Base-by-base conservation (phyloP, 2,329 filamentous ascomycete species). In the Neodidymelliopsis sp. region DNA sequence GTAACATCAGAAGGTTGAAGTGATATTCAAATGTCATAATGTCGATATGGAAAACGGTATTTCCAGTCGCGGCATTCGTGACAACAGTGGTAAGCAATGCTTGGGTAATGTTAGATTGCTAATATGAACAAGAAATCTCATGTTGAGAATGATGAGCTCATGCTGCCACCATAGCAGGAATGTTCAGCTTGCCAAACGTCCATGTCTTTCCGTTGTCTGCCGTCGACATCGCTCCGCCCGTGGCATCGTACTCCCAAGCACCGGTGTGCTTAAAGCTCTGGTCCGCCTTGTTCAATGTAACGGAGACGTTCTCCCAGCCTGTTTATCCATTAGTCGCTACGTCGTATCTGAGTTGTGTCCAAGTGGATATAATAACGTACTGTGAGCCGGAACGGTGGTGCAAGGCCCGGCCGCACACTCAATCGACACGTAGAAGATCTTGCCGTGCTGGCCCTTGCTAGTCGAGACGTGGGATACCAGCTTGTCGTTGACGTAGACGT, bases 401-500 rank as follows among this genome's bases (percentile, higher is more conserved):
- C 59, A 64, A 33, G 49, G 49, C 41, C 46, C 47, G 8, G 49
- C 30, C 25, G 57, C 57, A 42, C 59, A 62, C 33, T 64, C 59
- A 25, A 61, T 52, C 4, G 61, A 62, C 15, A 63, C 43, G 31
- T 62, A 64, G 31, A 64, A 63, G 19, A 62, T 46, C 22, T 52
- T 58, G 11, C 61, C 61, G 9, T 55, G 56, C 38, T 64, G 57
- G 22, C 50, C 53, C 30, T 62, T 55, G 50, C 61, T 64, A 18
- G 57, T 61, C 5, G 54, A 59, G 18, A 63, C 42, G 13, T 19
- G 55, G 11, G 61, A 64, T 5, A 60, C 61, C 1, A 64, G 52
- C 33, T 59, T 54, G 16, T 50, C 57, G 31, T 64, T 52, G 35
- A 64, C 36, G 37, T 61, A 64, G 15, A 64, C 37, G 27, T 62